Evolutionary conservation across 495 filamentous ascomycete species (phyloP), one percentile per base, ranked within the genome.

Genomic region (Aspergillus bertholletiae): DNA sequence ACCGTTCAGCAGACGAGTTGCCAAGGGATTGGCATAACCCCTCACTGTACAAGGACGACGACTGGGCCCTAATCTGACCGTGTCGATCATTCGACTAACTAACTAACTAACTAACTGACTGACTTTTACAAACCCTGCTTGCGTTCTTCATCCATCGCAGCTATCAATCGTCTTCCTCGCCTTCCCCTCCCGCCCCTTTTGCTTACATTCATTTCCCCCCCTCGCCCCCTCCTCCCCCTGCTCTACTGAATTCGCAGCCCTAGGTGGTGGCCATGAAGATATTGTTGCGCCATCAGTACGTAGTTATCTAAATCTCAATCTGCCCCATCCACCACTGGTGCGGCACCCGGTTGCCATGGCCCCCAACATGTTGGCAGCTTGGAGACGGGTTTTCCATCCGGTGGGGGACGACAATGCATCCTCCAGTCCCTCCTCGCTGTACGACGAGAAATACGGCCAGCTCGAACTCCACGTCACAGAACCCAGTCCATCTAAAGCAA

Each of bases 381-480:
- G 57, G 48, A 35, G 15, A n/a, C 20, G 48, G 15, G 47, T 20
- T 15, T 46, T 53, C 12, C 49, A 28, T 18, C 50, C 37, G 32
- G n/a, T 24, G 41, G n/a, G 23, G 28, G 13, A 49, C 39, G 43
- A 46, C 11, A 40, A 34, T 6, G n/a, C n/a, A n/a, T 15, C 54
- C 23, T 23, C 34, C 15, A 30, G 44, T 30, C 2, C 48, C 27
- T 46, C 50, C 27, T 27, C 55, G 4, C n/a, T 20, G 11, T 46
- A 43, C 27, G 37, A 55, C 22, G 54, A 58, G n/a, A 65, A 60
- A 44, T 30, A 28, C 20, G 28, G n/a, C 15, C 47, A 51, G 13
- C 15, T 56, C n/a, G 56, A 54, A 34, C 23, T 62, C 39, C 46
- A 46, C 18, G 40, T 50, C 0, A 26, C 53, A 0, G 44, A 47